These are phyloP conservation scores for Rhodotorula sp. DNA, from an alignment of 1,284 basidiomycete species.

Conservation along the genomic window DNA sequence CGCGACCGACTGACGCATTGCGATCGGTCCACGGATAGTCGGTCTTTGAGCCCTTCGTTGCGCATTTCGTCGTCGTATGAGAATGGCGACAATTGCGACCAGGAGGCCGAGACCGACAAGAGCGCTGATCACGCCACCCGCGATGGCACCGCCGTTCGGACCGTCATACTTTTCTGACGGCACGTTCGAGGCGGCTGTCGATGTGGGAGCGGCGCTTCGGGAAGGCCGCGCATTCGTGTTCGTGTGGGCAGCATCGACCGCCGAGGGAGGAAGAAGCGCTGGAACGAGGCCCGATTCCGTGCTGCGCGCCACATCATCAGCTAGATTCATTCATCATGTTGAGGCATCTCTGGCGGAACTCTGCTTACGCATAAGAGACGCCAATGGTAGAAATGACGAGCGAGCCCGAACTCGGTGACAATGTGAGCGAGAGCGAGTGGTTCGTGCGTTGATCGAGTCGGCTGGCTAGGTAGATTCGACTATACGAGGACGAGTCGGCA, in stretches of 20 bases:
- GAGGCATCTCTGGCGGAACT: not conserved
- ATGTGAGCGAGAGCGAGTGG: constrained; percentile 1
- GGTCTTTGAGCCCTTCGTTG: not conserved
- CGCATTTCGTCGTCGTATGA: not conserved
- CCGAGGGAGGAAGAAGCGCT: not conserved
- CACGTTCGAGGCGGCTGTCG: not conserved
- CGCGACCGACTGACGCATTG: not conserved
- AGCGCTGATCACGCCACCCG: constrained; percentile 4
- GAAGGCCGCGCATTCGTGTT: not conserved
- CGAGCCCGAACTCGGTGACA: not conserved
- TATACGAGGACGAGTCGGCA: not conserved
- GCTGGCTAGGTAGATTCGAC: constrained; percentile 6
- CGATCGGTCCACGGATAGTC: not conserved
- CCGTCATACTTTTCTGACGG: not conserved
- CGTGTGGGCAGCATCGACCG: not conserved
- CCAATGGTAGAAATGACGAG: constrained; percentile 9
- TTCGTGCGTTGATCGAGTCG: not conserved
- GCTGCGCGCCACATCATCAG: not conserved
- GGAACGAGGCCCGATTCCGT: not conserved
- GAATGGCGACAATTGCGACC: not conserved
- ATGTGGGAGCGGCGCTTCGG: not conserved
- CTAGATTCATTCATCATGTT: not conserved
- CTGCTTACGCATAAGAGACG: constrained; percentile 14
- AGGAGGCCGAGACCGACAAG: not conserved
- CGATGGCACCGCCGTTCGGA: not conserved